phyloP scores from a whole-genome alignment of 306 rosid species.

The Quercus engelmannii region DNA sequence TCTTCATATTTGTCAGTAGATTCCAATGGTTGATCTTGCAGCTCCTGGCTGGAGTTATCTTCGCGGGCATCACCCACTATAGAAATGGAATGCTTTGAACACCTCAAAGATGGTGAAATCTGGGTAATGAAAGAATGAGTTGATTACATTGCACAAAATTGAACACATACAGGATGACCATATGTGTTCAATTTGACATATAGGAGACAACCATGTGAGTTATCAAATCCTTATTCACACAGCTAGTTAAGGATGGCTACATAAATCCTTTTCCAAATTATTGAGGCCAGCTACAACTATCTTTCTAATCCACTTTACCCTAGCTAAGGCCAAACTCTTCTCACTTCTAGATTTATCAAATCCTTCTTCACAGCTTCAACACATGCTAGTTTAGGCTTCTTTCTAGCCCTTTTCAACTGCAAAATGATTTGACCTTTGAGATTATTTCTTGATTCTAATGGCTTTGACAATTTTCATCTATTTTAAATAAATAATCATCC shows the following conservation, averaged over 20 bases:
- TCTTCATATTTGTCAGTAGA: conserved; percentile 20
- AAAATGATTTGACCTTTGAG: not conserved
- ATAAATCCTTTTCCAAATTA: not conserved
- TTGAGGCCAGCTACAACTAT: not conserved
- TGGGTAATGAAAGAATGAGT: conserved; percentile 9
- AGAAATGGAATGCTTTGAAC: conserved; percentile 25
- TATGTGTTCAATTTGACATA: not conserved
- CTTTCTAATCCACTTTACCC: not conserved
- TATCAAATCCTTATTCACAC: not conserved
- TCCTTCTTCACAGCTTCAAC: not conserved
- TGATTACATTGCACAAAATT: not conserved
- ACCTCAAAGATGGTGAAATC: conserved; percentile 32
- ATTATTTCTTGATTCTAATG: not conserved
- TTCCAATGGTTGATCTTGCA: conserved; percentile 26
- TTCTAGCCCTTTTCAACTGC: not conserved
- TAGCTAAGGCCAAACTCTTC: not conserved
- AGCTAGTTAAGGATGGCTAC: not conserved
- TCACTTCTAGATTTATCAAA: not conserved
- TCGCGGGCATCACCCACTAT: conserved; percentile 16
- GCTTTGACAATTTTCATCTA: not conserved
- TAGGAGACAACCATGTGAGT: not conserved
- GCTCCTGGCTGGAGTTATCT: conserved; percentile 23
- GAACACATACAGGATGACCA: not conserved
- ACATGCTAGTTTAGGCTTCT: not conserved
- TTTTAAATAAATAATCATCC: not conserved